phyloP scores from a whole-genome alignment of 371 early-diverging fungal genomes.

The Phascolomyces articulosus region DNA sequence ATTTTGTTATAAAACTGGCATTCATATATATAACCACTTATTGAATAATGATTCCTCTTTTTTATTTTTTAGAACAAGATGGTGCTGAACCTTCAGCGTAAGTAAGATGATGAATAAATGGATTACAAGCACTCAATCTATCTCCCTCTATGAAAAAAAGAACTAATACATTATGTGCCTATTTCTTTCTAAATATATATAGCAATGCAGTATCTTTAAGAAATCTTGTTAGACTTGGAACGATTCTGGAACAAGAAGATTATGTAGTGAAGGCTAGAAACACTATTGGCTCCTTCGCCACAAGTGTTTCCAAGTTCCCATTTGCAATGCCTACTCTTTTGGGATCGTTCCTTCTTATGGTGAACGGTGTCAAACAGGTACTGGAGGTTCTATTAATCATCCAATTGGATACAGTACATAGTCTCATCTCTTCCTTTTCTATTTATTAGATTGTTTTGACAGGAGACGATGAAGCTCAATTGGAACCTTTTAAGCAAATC shows the following conservation, averaged over 20 bases:
- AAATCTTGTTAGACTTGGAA: constrained; percentile 45
- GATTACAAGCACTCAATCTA: too few relatives aligned
- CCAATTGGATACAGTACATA: too few relatives aligned
- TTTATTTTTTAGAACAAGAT: constrained; percentile 53
- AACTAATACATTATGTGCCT: too few relatives aligned
- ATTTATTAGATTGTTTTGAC: constrained; percentile 39
- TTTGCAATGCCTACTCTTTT: constrained; percentile 47
- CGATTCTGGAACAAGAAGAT: constrained; percentile 26
- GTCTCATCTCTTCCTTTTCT: too few relatives aligned
- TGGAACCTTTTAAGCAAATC: constrained; percentile 25
- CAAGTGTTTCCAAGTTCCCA: constrained; percentile 32
- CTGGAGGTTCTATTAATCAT: neutral
- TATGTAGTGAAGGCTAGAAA: constrained; percentile 32
- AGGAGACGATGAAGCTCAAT: constrained; percentile 25
- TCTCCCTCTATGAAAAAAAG: too few relatives aligned
- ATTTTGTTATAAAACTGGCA: neutral
- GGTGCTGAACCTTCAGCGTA: constrained; percentile 69
- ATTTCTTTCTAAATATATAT: too few relatives aligned
- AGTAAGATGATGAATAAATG: constrained; percentile 4
- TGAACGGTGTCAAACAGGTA: constrained; percentile 50
- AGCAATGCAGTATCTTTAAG: constrained; percentile 49
- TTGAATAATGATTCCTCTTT: neutral
- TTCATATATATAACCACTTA: too few relatives aligned
- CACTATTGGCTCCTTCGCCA: constrained; percentile 33
- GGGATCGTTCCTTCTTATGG: constrained; percentile 37